Conservation (phyloP, 2,329 filamentous ascomycete species). For the Sarocladium kiliense region DNA sequence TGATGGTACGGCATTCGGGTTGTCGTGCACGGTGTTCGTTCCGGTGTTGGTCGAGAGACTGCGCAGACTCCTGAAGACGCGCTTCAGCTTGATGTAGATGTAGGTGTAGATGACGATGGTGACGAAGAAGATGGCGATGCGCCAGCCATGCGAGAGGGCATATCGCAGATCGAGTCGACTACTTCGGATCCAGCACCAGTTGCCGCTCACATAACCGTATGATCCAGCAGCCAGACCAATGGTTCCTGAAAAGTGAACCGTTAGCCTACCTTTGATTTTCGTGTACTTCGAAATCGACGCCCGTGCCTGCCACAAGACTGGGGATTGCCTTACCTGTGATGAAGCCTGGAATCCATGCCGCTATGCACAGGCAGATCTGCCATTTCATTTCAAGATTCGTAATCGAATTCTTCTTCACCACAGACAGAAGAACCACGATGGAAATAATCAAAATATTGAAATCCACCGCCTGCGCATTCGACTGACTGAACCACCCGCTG, state of each 20-base stretch:
- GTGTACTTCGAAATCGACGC: not conserved
- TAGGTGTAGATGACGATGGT: constrained; percentile 36
- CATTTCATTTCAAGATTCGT: constrained; percentile 1
- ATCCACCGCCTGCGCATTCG: constrained; percentile 9
- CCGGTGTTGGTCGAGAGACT: not conserved
- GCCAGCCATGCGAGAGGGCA: constrained; percentile 38
- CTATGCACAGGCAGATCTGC: constrained; percentile 8
- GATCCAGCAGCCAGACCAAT: constrained; percentile 4
- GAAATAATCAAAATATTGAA: constrained; percentile 11
- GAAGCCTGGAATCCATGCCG: constrained; percentile 10
- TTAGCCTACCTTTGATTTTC: not conserved
- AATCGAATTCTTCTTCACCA: constrained; percentile 8
- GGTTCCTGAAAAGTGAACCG: not conserved
- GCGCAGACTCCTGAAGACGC: constrained; percentile 2
- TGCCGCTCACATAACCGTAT: constrained; percentile 29
- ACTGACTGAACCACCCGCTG: constrained; percentile 11
- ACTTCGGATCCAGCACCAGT: constrained; percentile 43
- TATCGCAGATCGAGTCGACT: constrained; percentile 35
- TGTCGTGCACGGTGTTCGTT: constrained; percentile 1
- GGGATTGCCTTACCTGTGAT: constrained; percentile 8
- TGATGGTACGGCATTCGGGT: not conserved
- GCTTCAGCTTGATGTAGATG: constrained; percentile 23
- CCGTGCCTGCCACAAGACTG: not conserved
- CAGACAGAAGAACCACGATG: constrained; percentile 8
- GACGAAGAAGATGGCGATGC: constrained; percentile 34